Evolutionary conservation across 2,329 filamentous ascomycete species (phyloP).

Genomic region (Colletotrichum tropicicola): DNA sequence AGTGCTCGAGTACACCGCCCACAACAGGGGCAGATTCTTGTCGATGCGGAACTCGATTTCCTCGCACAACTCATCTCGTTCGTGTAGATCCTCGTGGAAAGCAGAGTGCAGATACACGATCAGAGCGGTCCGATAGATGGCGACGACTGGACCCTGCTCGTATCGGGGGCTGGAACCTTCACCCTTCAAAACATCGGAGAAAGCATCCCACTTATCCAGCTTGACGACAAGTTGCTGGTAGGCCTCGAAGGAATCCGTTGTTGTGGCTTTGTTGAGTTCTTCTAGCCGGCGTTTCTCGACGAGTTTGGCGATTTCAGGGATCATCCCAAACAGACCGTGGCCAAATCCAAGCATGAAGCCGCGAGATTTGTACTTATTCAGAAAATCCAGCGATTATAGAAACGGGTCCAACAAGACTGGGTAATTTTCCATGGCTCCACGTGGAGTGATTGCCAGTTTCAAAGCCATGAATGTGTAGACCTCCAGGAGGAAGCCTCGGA

Average conservation of each 20-base stretch:
- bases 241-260: rapidly evolving
- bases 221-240: background rate
- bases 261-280: background rate
- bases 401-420: too few relatives aligned
- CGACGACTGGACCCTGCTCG: background rate
- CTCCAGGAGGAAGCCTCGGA: too few relatives aligned
- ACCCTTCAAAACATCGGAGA: background rate
- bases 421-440: too few relatives aligned
- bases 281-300: background rate
- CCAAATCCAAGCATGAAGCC: background rate
- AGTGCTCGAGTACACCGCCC: too few relatives aligned
- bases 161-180: background rate
- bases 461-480: too few relatives aligned
- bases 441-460: too few relatives aligned
- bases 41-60: background rate
- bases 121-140: background rate
- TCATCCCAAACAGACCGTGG: background rate
- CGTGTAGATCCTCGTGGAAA: background rate
- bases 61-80: background rate
- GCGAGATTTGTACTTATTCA: background rate
- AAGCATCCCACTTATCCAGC: background rate
- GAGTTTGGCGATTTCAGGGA: background rate
- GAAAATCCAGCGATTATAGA: background rate
- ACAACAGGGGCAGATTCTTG: too few relatives aligned
- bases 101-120: background rate